phyloP scores from a whole-genome alignment of 192 early-diverging fungal species.

The Anaeromyces robustus region DNA sequence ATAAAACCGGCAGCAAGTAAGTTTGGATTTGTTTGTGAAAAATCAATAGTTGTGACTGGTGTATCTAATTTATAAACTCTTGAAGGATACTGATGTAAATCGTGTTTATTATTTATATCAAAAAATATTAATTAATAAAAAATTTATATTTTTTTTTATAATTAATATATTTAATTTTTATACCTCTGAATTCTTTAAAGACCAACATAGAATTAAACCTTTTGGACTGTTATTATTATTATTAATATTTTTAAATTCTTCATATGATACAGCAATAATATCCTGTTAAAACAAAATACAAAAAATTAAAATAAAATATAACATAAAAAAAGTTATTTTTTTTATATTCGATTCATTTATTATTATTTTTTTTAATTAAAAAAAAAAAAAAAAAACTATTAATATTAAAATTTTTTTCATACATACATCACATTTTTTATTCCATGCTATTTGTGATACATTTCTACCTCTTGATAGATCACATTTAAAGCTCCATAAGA shows the following conservation, averaged over 20 bases:
- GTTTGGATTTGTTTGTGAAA: conserved; percentile 26
- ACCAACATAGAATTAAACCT: conserved; percentile 37
- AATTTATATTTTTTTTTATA: too few relatives aligned
- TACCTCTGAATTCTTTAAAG: conserved; percentile 37
- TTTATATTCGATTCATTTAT: conserved; percentile 41
- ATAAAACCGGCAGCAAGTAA: conserved; percentile 32
- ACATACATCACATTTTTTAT: conserved; percentile 33
- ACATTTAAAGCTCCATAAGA: conserved; percentile 35
- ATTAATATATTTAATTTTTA: too few relatives aligned
- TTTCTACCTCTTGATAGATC: conserved; percentile 30
- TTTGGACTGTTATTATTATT: conserved; percentile 7
- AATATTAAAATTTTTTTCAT: too few relatives aligned
- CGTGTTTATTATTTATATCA: too few relatives aligned
- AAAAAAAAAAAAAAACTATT: background rate
- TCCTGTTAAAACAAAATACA: too few relatives aligned
- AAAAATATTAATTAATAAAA: too few relatives aligned
- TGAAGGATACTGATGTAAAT: conserved; percentile 25
- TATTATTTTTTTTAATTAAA: conserved; percentile 8
- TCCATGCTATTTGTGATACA: conserved; percentile 34
- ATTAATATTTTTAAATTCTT: conserved; percentile 14
- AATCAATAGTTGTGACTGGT: conserved; percentile 35
- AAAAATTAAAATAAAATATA: too few relatives aligned
- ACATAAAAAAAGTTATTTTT: background rate
- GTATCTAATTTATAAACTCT: conserved; percentile 24
- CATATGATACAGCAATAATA: conserved; percentile 37